These are phyloP conservation scores for Torulaspora globosa DNA, from an alignment of 1,139 yeast species.

Conservation along the genomic window DNA sequence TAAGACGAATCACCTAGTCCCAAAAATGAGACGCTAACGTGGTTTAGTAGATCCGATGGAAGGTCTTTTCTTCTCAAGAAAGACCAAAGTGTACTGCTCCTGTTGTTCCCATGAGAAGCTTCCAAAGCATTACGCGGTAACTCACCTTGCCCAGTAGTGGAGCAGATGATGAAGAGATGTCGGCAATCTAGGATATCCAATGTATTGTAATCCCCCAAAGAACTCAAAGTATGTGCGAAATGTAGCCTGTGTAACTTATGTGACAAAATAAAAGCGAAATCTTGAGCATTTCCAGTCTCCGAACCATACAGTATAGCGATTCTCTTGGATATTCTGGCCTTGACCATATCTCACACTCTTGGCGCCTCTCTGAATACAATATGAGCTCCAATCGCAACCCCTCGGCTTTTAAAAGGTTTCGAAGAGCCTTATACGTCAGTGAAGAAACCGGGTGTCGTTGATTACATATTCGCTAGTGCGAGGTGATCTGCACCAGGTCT, in stretches of 20 bases:
- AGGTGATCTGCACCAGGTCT: not conserved
- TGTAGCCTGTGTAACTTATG: slow-evolving; percentile 54
- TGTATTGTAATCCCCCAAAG: slow-evolving; percentile 63
- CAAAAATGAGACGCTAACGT: slow-evolving; percentile 63
- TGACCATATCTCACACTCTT: slow-evolving; percentile 3
- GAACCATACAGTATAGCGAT: slow-evolving; percentile 79
- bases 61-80: slow-evolving; percentile 64
- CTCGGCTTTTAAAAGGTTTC: not conserved
- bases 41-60: slow-evolving; percentile 59
- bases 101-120: slow-evolving; percentile 17
- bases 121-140: slow-evolving; percentile 66
- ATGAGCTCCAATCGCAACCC: not conserved
- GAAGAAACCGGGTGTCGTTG: not conserved
- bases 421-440: not conserved
- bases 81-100: slow-evolving; percentile 57
- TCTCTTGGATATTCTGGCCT: slow-evolving; percentile 19
- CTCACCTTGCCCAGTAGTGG: slow-evolving; percentile 97
- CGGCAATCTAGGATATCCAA: slow-evolving; percentile 47
- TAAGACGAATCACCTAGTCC: slow-evolving; percentile 97
- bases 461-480: slow-evolving; percentile 1
- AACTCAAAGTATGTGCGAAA: slow-evolving; percentile 47
- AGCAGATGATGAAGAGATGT: slow-evolving; percentile 62
- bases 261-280: slow-evolving; percentile 66
- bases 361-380: not conserved
- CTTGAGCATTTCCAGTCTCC: slow-evolving; percentile 91